Evolutionary conservation across 441 rosid genomes (phyloP).

Genomic region (Pelargonium cotyledonis): DNA sequence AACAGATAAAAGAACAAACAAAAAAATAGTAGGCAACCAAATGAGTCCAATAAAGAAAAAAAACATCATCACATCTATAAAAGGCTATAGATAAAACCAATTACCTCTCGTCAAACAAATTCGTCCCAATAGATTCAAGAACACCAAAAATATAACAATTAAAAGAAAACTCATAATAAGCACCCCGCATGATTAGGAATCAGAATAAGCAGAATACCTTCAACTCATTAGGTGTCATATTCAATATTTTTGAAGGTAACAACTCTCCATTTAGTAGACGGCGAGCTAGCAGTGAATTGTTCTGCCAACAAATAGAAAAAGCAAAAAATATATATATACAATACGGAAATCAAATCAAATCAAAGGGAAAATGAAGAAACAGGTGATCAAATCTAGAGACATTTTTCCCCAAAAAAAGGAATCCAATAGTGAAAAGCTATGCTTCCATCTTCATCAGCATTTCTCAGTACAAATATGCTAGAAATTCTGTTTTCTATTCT

Average conservation of each 20-base stretch:
- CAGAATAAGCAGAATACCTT: conserved; percentile 39
- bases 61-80: no score
- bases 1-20: no score
- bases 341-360: background rate
- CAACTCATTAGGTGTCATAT: conserved; percentile 82
- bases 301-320: conserved; percentile 33
- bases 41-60: no score
- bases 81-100: no score
- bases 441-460: background rate
- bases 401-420: background rate
- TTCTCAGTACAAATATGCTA: background rate
- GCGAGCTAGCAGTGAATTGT: conserved; percentile 49
- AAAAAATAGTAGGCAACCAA: no score
- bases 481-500: background rate
- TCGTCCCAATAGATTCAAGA: no score
- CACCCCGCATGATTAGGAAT: background rate
- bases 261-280: conserved; percentile 77
- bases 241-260: conserved; percentile 67
- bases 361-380: background rate
- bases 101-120: no score
- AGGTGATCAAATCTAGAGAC: background rate
- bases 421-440: background rate
- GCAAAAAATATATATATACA: background rate
- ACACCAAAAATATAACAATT: background rate
- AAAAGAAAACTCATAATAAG: background rate